Evolutionary conservation across 768 basidiomycete species (phyloP).

Genomic region (Crepidotus variabilis): DNA sequence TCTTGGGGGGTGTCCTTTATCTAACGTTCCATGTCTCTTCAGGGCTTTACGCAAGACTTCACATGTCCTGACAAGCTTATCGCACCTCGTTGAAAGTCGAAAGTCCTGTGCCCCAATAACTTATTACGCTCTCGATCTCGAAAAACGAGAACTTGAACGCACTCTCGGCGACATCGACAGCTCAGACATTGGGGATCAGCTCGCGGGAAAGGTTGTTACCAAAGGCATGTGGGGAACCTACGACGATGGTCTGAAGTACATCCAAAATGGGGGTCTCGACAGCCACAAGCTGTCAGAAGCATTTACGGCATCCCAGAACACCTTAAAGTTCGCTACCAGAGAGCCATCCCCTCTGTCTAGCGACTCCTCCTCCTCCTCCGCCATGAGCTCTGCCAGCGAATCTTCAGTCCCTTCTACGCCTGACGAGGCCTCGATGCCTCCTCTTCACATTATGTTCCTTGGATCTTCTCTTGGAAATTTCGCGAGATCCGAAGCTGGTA

Average conservation of each 20-base stretch:
- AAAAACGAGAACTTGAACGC: conserved; percentile 79
- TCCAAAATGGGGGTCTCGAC: conserved; percentile 60
- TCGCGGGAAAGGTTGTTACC: conserved; percentile 70
- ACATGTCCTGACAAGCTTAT: conserved; percentile 70
- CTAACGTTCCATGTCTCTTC: conserved; percentile 5
- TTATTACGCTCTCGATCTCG: conserved; percentile 93
- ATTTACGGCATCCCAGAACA: conserved; percentile 6
- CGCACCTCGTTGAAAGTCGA: conserved; percentile 41
- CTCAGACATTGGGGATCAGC: conserved; percentile 57
- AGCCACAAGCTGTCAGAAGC: conserved; percentile 11
- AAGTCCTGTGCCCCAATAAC: conserved; percentile 50
- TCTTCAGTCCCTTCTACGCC: conserved; percentile 43
- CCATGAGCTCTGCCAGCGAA: conserved; percentile 13
- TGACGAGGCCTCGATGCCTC: conserved; percentile 41
- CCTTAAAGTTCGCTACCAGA: conserved; percentile 12
- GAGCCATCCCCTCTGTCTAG: conserved; percentile 39
- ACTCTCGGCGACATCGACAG: conserved; percentile 64
- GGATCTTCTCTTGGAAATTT: conserved; percentile 95
- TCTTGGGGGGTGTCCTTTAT: conserved; percentile 5
- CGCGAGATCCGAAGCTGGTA: conserved; percentile 56
- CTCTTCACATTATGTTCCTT: conserved; percentile 82
- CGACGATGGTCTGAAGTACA: conserved; percentile 80
- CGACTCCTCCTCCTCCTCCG: conserved; percentile 17
- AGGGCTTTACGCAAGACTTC: conserved; percentile 90
- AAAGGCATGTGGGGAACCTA: conserved; percentile 92